These are phyloP conservation scores for Scorias spongiosa DNA, from an alignment of 2,329 filamentous ascomycete species.

Conservation along the genomic window DNA sequence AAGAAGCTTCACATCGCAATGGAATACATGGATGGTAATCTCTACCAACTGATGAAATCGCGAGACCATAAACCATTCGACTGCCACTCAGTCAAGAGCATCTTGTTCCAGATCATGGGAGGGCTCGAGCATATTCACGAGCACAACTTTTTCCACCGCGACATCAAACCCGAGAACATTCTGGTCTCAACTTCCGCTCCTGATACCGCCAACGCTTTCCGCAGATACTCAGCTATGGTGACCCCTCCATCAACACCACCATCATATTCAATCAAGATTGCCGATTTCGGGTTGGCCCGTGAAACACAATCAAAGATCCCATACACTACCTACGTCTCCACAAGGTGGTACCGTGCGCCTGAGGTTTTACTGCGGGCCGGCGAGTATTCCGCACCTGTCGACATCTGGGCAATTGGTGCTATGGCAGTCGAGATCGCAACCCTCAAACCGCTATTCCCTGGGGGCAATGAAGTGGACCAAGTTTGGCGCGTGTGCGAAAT, in stretches of 20 bases:
- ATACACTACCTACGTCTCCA: conserved; percentile 97
- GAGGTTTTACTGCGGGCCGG: conserved; percentile 88
- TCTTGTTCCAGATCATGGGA: conserved; percentile 90
- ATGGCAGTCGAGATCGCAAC: conserved; percentile 98
- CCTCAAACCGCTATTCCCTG: conserved; percentile 88
- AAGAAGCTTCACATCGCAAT: conserved; percentile 96
- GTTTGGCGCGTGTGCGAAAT: conserved; percentile 98
- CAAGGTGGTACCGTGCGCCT: conserved; percentile 85
- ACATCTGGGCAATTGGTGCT: conserved; percentile 95
- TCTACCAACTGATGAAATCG: conserved; percentile 98
- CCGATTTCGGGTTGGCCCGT: conserved; percentile 92
- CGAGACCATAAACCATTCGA: conserved; percentile 91
- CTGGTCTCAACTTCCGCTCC: conserved; percentile 81
- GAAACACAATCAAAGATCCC: conserved; percentile 93
- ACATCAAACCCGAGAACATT: conserved; percentile 99
- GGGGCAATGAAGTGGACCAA: conserved; percentile 95
- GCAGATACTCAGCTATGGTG: conserved; percentile 81
- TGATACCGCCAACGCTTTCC: conserved; percentile 72
- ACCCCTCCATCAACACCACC: conserved; percentile 91
- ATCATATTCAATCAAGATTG: conserved; percentile 92
- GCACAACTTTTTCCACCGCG: conserved; percentile 94
- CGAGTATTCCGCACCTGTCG: conserved; percentile 92
- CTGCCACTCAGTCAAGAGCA: conserved; percentile 86
- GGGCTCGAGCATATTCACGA: conserved; percentile 95
- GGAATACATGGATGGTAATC: conserved; percentile 99